Base-by-base conservation (phyloP, 2,329 filamentous ascomycete species). In the Sporothrix luriei region DNA sequence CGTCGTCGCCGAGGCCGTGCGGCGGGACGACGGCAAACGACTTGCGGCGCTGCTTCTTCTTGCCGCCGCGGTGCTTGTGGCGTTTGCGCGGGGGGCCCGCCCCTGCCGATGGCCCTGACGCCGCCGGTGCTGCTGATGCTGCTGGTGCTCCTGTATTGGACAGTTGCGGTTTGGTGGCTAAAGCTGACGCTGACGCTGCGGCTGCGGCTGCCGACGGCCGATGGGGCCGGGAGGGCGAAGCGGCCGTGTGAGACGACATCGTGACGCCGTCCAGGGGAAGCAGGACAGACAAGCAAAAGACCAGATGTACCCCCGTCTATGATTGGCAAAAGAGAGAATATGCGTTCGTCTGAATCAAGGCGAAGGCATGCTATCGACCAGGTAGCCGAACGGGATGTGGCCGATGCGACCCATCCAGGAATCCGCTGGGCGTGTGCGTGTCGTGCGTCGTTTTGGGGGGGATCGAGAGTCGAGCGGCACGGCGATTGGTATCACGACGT, bases 11-110 rank as follows among this genome's bases (percentile, higher is more conserved):
- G 6, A 59, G 51, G 48, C 68, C 51, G 61, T 26, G 66, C 13
- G 65, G 24, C 11, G 52, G 61, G 33, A 62, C 80, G 19, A 85
- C 83, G 29, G 91, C 90, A 77, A 97, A 97, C 10, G 93, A 97
- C 81, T 92, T 92, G 72, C 91, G 87, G 71, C 88, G 88, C 79
- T 91, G 91, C 81, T 93, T 93, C 84, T 93, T 93, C 84, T 90
- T 94, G 68, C 91, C 90, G 43, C 87, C 89, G 57, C 91, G 87
- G 78, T 93, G 90, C 75, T 88, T 90, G 77, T 90, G 91, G 77
- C 78, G 92, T 91, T 82, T 89, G 88, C 75, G 74, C 40, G 57
- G 26, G 26, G 43, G 24, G 10, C 40, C 59, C 5, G 16, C 61
- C 16, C 13, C 26, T 19, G 26, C 46, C 5, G 62, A 14, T n/a